These are phyloP conservation scores for Chondrostereum purpureum DNA, from an alignment of 1,284 basidiomycete genomes.

Conservation along the genomic window DNA sequence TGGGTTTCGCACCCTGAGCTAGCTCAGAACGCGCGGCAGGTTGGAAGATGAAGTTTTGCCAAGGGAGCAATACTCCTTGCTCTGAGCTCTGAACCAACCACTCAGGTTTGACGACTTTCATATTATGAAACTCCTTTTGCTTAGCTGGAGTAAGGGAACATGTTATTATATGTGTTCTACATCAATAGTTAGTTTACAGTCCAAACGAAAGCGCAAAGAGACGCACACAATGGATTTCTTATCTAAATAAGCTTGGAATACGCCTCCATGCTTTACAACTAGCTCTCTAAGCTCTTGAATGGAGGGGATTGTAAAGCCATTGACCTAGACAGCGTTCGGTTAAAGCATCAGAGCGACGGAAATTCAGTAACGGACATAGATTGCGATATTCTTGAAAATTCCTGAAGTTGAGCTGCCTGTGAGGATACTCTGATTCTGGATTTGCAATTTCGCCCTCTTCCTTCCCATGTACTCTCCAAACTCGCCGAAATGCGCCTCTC, in stretches of 20 bases:
- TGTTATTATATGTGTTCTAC: conserved; percentile 87
- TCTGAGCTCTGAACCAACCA: conserved; percentile 81
- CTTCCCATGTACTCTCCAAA: conserved; percentile 85
- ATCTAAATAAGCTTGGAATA: conserved; percentile 80
- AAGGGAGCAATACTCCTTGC: conserved; percentile 65
- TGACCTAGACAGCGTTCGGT: conserved; percentile 49
- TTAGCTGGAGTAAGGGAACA: conserved; percentile 87
- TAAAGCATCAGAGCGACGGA: neutral
- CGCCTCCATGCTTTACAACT: conserved; percentile 79
- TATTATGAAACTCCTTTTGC: conserved; percentile 78
- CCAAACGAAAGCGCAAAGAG: conserved; percentile 2
- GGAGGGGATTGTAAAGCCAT: conserved; percentile 86
- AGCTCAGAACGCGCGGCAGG: conserved; percentile 39
- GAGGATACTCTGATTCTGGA: conserved; percentile 69
- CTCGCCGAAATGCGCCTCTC: conserved; percentile 74
- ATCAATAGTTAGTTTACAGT: conserved; percentile 12
- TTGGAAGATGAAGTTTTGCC: conserved; percentile 62
- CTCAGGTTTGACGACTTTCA: conserved; percentile 83
- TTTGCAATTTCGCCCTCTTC: conserved; percentile 86
- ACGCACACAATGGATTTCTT: conserved; percentile 70
- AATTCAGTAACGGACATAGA: conserved; percentile 57
- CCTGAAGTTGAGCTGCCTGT: conserved; percentile 28
- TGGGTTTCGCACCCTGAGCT: conserved; percentile 39
- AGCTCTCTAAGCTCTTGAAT: conserved; percentile 79
- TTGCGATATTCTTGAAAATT: conserved; percentile 68